These are phyloP conservation scores for Hirsutella thompsonii DNA, from an alignment of 2,329 filamentous ascomycete species.

Conservation along the genomic window DNA sequence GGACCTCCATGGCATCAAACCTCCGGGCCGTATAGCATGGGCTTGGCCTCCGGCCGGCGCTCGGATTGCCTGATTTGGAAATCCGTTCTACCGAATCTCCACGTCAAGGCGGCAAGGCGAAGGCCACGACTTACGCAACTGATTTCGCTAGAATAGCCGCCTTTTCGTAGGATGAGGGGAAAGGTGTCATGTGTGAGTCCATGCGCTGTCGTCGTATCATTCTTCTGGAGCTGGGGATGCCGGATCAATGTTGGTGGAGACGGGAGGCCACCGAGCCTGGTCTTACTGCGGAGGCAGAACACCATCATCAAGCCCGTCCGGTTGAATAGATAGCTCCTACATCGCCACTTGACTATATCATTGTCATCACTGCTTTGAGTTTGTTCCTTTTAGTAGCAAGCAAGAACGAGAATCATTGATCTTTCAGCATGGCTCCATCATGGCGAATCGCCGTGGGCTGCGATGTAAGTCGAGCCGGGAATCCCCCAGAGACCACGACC, in stretches of 20 bases:
- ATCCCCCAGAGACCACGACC: too few species aligned
- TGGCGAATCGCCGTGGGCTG: constrained; percentile 42
- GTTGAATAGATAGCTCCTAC: background rate
- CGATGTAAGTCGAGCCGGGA: constrained; percentile 28
- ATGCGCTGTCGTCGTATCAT: background rate
- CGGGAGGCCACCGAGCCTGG: background rate
- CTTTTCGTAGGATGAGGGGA: background rate
- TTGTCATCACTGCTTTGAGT: background rate
- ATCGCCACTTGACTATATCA: background rate
- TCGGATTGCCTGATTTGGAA: background rate
- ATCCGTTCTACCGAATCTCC: background rate
- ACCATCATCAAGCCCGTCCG: background rate
- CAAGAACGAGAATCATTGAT: too few species aligned
- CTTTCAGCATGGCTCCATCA: constrained; percentile 29
- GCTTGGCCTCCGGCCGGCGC: background rate
- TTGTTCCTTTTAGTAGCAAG: too few species aligned
- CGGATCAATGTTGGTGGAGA: constrained; percentile 1
- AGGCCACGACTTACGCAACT: background rate
- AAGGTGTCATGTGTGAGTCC: background rate
- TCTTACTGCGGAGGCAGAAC: constrained; percentile 4
- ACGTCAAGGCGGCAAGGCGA: background rate
- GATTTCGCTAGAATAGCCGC: background rate
- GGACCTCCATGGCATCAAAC: background rate
- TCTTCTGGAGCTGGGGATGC: constrained; percentile 1
- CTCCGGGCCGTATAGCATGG: background rate